Evolutionary conservation across 2,329 filamentous ascomycete species (phyloP).

Genomic region (Lecanicillium sp.): DNA sequence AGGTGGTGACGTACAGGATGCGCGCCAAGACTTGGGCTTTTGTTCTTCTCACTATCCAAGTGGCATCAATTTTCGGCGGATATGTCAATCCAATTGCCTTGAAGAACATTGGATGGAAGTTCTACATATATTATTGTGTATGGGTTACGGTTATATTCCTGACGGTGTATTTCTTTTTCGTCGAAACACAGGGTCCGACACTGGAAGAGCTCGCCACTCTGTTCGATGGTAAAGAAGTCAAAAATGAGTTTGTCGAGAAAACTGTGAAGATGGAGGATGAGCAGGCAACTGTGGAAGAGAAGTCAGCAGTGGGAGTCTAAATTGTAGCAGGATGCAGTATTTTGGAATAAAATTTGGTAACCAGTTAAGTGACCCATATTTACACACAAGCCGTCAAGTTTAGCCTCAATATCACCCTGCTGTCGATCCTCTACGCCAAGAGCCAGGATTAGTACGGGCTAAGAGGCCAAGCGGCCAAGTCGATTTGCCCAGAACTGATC

Average conservation of each 20-base stretch:
- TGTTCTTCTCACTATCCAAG: constrained; percentile 30
- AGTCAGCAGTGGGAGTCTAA: not conserved
- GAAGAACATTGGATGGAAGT: constrained; percentile 30
- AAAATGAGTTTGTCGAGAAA: constrained; percentile 10
- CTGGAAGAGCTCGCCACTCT: constrained; percentile 25
- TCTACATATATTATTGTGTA: constrained; percentile 33
- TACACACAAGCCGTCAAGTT: too few relatives aligned
- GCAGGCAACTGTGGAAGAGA: constrained; percentile 6
- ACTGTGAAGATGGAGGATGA: constrained; percentile 11
- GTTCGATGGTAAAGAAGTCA: constrained; percentile 12
- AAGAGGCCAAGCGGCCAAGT: too few relatives aligned
- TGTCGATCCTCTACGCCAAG: too few relatives aligned
- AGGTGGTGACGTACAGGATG: constrained; percentile 33
- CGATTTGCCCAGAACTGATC: too few relatives aligned
- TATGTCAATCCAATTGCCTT: constrained; percentile 33
- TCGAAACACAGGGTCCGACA: constrained; percentile 28
- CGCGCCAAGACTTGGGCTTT: constrained; percentile 34
- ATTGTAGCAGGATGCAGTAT: not conserved
- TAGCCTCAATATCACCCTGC: too few relatives aligned
- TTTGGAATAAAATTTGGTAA: too few relatives aligned
- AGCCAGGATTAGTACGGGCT: too few relatives aligned
- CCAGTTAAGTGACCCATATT: too few relatives aligned
- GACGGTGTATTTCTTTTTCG: constrained; percentile 32
- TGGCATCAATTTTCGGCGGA: constrained; percentile 27
- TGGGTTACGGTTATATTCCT: constrained; percentile 29